These are phyloP conservation scores for Oemleria cerasiformis DNA, from an alignment of 306 rosid genomes.

Conservation along the genomic window DNA sequence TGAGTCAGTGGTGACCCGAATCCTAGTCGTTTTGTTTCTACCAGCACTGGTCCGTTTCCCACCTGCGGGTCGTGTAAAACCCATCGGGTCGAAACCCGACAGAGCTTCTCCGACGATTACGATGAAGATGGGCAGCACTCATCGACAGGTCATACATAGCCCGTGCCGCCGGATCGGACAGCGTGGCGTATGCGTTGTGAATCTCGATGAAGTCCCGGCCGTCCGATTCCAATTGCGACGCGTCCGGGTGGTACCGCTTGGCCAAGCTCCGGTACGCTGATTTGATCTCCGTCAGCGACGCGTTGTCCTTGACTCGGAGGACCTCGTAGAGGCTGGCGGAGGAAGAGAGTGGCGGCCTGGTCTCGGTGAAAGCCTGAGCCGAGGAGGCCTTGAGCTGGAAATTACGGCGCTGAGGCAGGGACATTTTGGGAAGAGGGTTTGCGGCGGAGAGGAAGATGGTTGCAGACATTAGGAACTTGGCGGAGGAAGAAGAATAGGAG, in stretches of 20 bases:
- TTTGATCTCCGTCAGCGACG: conserved; percentile 48
- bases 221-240: conserved; percentile 31
- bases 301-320: conserved; percentile 36
- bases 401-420: neutral
- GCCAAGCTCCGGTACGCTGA: conserved; percentile 49
- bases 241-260: conserved; percentile 67
- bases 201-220: conserved; percentile 66
- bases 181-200: conserved; percentile 74
- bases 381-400: conserved; percentile 11
- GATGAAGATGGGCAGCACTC: conserved; percentile 18
- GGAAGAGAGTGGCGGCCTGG: neutral
- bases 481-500: neutral
- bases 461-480: conserved; percentile 26
- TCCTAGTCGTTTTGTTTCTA: conserved; percentile 25
- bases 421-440: conserved; percentile 3
- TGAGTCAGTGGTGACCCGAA: neutral
- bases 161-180: conserved; percentile 77
- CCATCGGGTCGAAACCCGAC: conserved; percentile 25
- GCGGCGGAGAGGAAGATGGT: conserved; percentile 20
- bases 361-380: conserved; percentile 17
- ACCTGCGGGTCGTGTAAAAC: conserved; percentile 53
- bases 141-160: conserved; percentile 59
- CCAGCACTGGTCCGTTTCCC: conserved; percentile 99
- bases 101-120: conserved; percentile 12
- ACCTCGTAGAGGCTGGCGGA: conserved; percentile 41